A percentile compares a stretch with the other conserved stretches of the same genome.
Conservation (phyloP, 441 rosid genomes). For the Viola pubescens region DNA sequence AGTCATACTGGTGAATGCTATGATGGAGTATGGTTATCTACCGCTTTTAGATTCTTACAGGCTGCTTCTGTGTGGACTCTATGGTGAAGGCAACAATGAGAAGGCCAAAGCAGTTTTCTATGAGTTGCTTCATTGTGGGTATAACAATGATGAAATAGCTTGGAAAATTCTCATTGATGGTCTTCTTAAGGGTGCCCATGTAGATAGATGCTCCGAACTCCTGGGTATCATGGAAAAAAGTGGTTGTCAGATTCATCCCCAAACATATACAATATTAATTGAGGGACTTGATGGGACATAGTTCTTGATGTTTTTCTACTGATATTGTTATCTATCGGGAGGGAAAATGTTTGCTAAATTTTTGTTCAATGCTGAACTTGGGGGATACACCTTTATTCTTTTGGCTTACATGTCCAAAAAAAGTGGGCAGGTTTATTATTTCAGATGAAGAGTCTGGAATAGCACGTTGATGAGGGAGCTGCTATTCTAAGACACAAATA, state of each 20-base stretch:
- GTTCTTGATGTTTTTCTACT: conserved; percentile 5
- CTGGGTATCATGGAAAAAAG: conserved; percentile 49
- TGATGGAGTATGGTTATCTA: conserved; percentile 47
- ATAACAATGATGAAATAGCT: conserved; percentile 62
- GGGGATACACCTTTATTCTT: conserved; percentile 3
- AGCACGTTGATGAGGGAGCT: conserved; percentile 6
- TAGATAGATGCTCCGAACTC: conserved; percentile 48
- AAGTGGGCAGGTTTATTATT: not conserved
- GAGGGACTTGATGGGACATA: conserved; percentile 47
- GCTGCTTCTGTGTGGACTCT: conserved; percentile 52
- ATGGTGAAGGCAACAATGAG: conserved; percentile 37
- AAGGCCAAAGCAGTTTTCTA: conserved; percentile 43
- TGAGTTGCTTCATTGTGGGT: conserved; percentile 46
- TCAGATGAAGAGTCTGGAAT: conserved; percentile 3
- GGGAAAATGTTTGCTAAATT: not conserved
- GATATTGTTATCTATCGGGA: not conserved
- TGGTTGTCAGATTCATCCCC: conserved; percentile 48
- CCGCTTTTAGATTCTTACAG: conserved; percentile 58
- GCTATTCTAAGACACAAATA: conserved; percentile 7
- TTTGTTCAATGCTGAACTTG: not conserved
- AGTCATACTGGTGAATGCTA: conserved; percentile 36
- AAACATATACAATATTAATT: conserved; percentile 47
- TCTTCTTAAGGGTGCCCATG: conserved; percentile 46
- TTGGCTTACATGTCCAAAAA: not conserved
- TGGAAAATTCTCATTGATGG: conserved; percentile 81